phyloP scores from a whole-genome alignment of 257 asterid species.

The Solanum appendiculatum region DNA sequence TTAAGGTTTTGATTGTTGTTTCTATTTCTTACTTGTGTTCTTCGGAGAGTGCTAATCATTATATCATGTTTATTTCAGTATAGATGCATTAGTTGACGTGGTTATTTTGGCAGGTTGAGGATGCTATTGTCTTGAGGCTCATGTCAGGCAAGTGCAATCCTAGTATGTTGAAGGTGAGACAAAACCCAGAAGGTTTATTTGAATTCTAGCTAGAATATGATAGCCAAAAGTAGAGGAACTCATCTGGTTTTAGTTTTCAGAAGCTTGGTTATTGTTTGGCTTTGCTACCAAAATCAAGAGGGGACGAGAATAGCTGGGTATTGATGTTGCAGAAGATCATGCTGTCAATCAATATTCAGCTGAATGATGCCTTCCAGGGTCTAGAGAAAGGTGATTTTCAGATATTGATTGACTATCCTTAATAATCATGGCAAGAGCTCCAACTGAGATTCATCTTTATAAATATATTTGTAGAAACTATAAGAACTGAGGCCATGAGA shows the following conservation, averaged over 20 bases:
- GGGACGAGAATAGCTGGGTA: slow-evolving; percentile 79
- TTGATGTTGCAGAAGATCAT: slow-evolving; percentile 65
- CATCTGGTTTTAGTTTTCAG: slow-evolving; percentile 38
- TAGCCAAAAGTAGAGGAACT: slow-evolving; percentile 12
- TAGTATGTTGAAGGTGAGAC: slow-evolving; percentile 51
- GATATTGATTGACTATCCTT: slow-evolving; percentile 5
- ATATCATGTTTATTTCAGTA: not conserved
- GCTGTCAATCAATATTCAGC: slow-evolving; percentile 47
- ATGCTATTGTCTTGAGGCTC: slow-evolving; percentile 54
- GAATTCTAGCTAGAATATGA: slow-evolving; percentile 5
- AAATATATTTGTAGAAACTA: slow-evolving; percentile 39
- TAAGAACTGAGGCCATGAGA: slow-evolving; percentile 40
- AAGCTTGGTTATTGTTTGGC: slow-evolving; percentile 63
- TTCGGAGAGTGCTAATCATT: not conserved
- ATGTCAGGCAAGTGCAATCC: slow-evolving; percentile 60
- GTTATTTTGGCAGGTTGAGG: slow-evolving; percentile 58
- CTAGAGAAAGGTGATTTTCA: slow-evolving; percentile 67
- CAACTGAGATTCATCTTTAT: slow-evolving; percentile 8
- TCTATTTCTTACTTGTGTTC: not conserved
- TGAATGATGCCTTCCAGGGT: slow-evolving; percentile 70
- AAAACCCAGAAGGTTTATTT: not conserved
- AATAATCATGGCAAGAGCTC: not conserved
- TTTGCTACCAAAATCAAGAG: slow-evolving; percentile 78
- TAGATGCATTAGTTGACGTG: not conserved
- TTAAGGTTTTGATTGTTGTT: not conserved